Evolutionary conservation across 192 early-diverging fungal species (phyloP).

Genomic region (Entomortierella beljakovae): DNA sequence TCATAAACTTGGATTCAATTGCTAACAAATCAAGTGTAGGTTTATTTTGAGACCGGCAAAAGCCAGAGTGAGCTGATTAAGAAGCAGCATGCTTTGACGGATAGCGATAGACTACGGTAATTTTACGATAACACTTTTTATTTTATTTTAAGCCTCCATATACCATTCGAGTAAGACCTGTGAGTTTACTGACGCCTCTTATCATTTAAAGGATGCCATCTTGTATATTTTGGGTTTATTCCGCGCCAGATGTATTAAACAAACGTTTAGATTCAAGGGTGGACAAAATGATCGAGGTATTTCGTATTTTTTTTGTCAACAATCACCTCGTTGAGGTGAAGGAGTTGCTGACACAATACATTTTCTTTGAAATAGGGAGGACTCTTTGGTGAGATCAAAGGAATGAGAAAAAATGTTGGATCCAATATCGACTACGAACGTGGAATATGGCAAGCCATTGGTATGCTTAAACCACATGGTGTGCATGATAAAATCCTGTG

Average conservation of each 20-base stretch:
- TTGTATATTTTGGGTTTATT: constrained; percentile 91
- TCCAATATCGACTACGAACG: constrained; percentile 64
- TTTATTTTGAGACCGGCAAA: constrained; percentile 77
- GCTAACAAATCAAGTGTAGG: constrained; percentile 40
- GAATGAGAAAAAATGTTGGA: constrained; percentile 64
- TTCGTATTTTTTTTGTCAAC: too few relatives aligned
- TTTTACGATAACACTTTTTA: too few relatives aligned
- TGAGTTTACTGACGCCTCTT: not conserved
- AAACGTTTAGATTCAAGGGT: constrained; percentile 86
- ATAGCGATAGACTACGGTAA: constrained; percentile 51
- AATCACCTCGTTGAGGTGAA: too few relatives aligned
- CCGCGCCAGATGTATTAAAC: constrained; percentile 73
- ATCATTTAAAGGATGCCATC: constrained; percentile 68
- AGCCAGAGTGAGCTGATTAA: constrained; percentile 80
- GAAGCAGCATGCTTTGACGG: constrained; percentile 69
- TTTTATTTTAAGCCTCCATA: too few relatives aligned
- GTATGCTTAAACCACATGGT: too few relatives aligned
- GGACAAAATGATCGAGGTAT: constrained; percentile 87
- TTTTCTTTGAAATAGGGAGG: constrained; percentile 49
- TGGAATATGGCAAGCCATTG: constrained; percentile 82
- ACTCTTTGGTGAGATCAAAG: constrained; percentile 66
- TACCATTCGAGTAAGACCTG: too few relatives aligned
- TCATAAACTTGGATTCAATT: too few relatives aligned
- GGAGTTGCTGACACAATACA: not conserved
- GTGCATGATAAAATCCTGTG: too few relatives aligned